phyloP scores from a whole-genome alignment of 495 filamentous ascomycete species.

The Aspergillus affinis region DNA sequence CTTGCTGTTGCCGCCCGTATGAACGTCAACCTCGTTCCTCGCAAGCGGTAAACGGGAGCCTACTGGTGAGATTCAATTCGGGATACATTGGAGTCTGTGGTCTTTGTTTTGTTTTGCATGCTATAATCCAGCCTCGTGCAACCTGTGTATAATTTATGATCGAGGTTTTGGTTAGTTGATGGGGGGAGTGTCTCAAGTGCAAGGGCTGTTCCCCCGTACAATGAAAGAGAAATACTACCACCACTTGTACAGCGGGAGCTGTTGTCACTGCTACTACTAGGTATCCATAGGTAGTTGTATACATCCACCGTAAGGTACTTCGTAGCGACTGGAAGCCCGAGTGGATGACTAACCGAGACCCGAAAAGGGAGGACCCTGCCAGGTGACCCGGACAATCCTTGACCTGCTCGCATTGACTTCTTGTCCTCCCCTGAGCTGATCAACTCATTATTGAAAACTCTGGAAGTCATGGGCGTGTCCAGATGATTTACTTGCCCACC shows the following conservation, averaged over 20 bases:
- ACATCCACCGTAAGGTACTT: no score
- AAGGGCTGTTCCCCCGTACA: not conserved
- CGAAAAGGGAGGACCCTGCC: not conserved
- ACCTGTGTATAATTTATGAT: not conserved
- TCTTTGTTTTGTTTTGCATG: not conserved
- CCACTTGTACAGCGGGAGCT: not conserved
- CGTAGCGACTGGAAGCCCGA: not conserved
- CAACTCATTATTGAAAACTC: not conserved
- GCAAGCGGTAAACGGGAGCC: constrained; percentile 5
- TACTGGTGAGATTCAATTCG: not conserved
- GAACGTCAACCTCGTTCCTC: constrained; percentile 54
- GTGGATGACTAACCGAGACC: not conserved
- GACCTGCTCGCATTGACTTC: not conserved
- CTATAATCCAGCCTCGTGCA: not conserved
- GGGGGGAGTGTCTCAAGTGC: no score
- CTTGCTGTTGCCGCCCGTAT: constrained; percentile 67
- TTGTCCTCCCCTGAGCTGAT: no score
- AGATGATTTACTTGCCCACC: not conserved
- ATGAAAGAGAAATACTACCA: not conserved
- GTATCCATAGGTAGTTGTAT: no score
- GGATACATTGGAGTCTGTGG: not conserved
- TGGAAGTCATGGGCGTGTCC: not conserved
- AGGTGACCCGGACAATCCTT: not conserved
- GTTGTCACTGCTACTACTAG: no score
- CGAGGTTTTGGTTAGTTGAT: not conserved